Evolutionary conservation across 169 alveolate species (phyloP).

Genomic region (Plasmodium falciparum): DNA sequence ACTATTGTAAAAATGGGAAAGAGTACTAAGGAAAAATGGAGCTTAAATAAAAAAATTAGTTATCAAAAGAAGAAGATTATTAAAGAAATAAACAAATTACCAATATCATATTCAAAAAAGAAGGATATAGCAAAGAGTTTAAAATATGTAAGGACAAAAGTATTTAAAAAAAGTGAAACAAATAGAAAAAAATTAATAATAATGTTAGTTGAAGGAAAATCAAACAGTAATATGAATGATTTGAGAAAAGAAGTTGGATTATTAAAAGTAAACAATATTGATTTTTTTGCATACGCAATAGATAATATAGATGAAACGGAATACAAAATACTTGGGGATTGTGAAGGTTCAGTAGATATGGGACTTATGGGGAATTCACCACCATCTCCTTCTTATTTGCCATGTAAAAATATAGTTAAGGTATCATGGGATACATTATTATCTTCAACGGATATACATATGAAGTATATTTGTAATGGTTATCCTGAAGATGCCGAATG

Average conservation of each 20-base stretch:
- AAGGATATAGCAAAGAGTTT: constrained; percentile 47
- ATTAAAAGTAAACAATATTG: constrained; percentile 52
- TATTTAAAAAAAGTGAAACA: constrained; percentile 3
- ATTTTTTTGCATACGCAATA: constrained; percentile 66
- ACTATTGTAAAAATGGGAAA: constrained; percentile 50
- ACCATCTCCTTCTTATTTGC: neutral
- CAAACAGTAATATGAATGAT: constrained; percentile 50
- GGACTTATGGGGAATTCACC: no score
- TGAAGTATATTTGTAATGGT: constrained; percentile 34
- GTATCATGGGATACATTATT: constrained; percentile 62
- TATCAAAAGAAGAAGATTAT: constrained; percentile 46
- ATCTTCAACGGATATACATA: constrained; percentile 38
- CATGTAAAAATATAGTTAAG: constrained; percentile 58
- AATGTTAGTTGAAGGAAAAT: constrained; percentile 69
- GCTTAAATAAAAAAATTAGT: constrained; percentile 30
- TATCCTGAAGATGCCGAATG: constrained; percentile 76
- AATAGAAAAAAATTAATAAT: constrained; percentile 25
- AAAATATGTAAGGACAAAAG: constrained; percentile 31
- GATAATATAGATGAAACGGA: constrained; percentile 41
- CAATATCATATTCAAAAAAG: constrained; percentile 9
- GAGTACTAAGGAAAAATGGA: constrained; percentile 27
- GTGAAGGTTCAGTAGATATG: constrained; percentile 6
- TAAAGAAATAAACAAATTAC: constrained; percentile 21
- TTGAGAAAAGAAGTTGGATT: constrained; percentile 48
- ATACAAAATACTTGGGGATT: constrained; percentile 70